A percentile compares a stretch with the other conserved stretches of the same genome.
Evolutionary conservation across 108 stramenopile species (phyloP).

Genomic region (Cyclotella kingstonii): DNA sequence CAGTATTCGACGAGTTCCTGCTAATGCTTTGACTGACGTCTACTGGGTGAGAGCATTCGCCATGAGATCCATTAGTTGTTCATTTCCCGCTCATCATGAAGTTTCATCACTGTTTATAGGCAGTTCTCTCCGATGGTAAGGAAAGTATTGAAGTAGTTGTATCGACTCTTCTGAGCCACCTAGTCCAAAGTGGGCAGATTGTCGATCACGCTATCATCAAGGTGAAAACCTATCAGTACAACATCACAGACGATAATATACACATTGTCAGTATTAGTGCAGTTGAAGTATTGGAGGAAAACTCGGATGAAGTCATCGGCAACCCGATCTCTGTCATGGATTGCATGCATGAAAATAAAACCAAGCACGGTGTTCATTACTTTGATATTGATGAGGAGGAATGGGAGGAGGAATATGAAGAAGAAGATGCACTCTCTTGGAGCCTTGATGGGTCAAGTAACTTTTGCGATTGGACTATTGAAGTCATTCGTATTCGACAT

Average conservation of each 20-base stretch:
- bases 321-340: conserved; percentile 37
- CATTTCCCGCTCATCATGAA: conserved; percentile 1
- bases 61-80: neutral
- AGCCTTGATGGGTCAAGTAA: conserved; percentile 25
- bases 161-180: conserved; percentile 36
- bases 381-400: conserved; percentile 43
- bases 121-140: conserved; percentile 36
- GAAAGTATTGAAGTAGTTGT: conserved; percentile 43
- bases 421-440: conserved; percentile 46
- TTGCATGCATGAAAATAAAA: conserved; percentile 20
- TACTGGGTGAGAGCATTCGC: conserved; percentile 41
- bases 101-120: conserved; percentile 6
- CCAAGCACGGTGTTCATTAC: conserved; percentile 34
- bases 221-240: conserved; percentile 43
- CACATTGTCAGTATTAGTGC: conserved; percentile 36
- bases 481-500: conserved; percentile 19
- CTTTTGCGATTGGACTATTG: conserved; percentile 49
- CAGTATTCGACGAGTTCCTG: conserved; percentile 45
- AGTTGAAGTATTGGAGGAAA: conserved; percentile 21
- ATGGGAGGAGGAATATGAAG: conserved; percentile 28
- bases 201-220: conserved; percentile 27
- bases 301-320: conserved; percentile 20
- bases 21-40: conserved; percentile 44
- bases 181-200: conserved; percentile 31
- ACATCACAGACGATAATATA: conserved; percentile 47